Evolutionary conservation across 345 rosid genomes (phyloP).

Genomic region (Kernera saxatilis): DNA sequence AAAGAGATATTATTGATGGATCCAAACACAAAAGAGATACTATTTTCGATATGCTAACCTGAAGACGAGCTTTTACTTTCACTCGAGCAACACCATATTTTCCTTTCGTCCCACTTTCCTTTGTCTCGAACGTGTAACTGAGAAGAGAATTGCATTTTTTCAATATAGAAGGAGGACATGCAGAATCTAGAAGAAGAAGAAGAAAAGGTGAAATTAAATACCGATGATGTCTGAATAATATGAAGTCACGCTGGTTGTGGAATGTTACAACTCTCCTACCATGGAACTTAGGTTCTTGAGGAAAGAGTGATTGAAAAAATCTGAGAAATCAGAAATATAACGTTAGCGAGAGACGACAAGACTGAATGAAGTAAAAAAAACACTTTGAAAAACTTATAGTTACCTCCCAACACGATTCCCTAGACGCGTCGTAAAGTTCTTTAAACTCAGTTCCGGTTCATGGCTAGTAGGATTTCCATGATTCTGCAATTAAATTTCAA

Average conservation of each 20-base stretch:
- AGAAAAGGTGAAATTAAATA: slow-evolving; percentile 19
- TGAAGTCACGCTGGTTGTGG: slow-evolving; percentile 93
- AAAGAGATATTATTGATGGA: not conserved
- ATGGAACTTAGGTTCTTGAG: slow-evolving; percentile 73
- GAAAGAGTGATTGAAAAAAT: slow-evolving; percentile 75
- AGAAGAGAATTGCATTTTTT: not conserved
- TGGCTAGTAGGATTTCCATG: slow-evolving; percentile 97
- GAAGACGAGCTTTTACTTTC: slow-evolving; percentile 74
- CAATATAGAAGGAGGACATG: not conserved
- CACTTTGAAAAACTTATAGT: not conserved
- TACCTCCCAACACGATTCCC: slow-evolving; percentile 95
- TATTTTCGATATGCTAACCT: slow-evolving; percentile 36
- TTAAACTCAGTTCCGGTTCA: slow-evolving; percentile 77
- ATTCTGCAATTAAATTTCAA: slow-evolving; percentile 36
- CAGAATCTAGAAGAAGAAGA: not conserved
- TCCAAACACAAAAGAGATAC: not conserved
- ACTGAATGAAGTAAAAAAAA: not conserved
- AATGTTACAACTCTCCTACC: slow-evolving; percentile 93
- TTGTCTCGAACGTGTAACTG: slow-evolving; percentile 79
- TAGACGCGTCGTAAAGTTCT: slow-evolving; percentile 81
- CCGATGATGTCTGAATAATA: slow-evolving; percentile 96
- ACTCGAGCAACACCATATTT: slow-evolving; percentile 41
- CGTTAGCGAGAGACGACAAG: not conserved
- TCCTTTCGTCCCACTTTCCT: slow-evolving; percentile 53
- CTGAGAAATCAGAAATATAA: slow-evolving; percentile 32